These are phyloP conservation scores for Geotrichum fermentans DNA, from an alignment of 1,139 yeast genomes.

Conservation along the genomic window DNA sequence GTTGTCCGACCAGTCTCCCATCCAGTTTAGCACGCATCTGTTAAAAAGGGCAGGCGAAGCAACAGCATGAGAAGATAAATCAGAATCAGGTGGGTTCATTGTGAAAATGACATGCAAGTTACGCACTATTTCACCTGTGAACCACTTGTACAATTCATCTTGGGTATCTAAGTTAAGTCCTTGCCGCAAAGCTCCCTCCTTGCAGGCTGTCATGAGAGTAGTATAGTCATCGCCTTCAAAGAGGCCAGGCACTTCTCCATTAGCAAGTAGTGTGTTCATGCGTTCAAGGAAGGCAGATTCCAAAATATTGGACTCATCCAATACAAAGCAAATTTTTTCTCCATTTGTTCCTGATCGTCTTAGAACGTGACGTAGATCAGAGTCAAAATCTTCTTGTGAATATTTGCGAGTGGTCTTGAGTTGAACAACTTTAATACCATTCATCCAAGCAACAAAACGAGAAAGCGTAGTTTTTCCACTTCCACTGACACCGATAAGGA, in stretches of 20 bases:
- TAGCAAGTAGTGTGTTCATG: conserved; percentile 87
- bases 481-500: conserved; percentile 79
- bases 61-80: conserved; percentile 44
- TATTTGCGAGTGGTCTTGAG: conserved; percentile 55
- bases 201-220: conserved; percentile 52
- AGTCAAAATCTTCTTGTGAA: conserved; percentile 61
- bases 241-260: conserved; percentile 87
- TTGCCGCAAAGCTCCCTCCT: conserved; percentile 53
- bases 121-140: conserved; percentile 58
- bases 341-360: conserved; percentile 49
- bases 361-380: conserved; percentile 53
- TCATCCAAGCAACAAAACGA: conserved; percentile 87
- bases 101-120: conserved; percentile 84
- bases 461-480: conserved; percentile 77
- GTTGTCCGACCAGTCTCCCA: conserved; percentile 71
- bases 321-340: conserved; percentile 63
- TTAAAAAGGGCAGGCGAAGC: conserved; percentile 90
- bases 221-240: conserved; percentile 71
- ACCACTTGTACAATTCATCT: conserved; percentile 76
- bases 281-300: conserved; percentile 81
- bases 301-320: conserved; percentile 75
- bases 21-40: conserved; percentile 84
- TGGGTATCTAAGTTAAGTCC: conserved; percentile 63
- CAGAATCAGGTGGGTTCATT: conserved; percentile 51
- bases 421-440: conserved; percentile 63